Conservation (phyloP, 2,329 filamentous ascomycete species). For the Zasmidium angulare region DNA sequence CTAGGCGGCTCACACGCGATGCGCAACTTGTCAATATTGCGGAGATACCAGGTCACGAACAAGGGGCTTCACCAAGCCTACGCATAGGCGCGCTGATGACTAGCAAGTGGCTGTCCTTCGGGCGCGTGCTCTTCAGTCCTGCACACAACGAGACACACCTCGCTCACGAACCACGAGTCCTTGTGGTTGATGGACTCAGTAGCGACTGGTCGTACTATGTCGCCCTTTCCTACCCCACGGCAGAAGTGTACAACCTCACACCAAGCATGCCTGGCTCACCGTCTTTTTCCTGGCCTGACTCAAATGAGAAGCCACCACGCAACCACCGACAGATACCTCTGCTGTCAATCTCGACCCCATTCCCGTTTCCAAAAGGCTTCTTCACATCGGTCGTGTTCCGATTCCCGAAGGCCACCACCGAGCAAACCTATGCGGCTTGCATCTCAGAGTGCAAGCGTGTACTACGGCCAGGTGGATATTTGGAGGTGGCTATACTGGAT, state of each 20-base stretch:
- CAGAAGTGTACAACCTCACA: conserved; percentile 72
- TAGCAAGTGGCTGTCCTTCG: conserved; percentile 84
- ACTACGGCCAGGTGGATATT: conserved; percentile 71
- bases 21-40: conserved; percentile 56
- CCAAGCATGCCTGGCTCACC: conserved; percentile 27
- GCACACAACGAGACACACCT: conserved; percentile 68
- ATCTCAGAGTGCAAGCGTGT: conserved; percentile 75
- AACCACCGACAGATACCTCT: conserved; percentile 78
- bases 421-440: conserved; percentile 67
- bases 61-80: conserved; percentile 47
- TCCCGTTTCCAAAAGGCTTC: conserved; percentile 74
- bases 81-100: conserved; percentile 79
- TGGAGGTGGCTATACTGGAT: conserved; percentile 78
- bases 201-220: conserved; percentile 89
- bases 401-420: conserved; percentile 69
- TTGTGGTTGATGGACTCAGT: conserved; percentile 81
- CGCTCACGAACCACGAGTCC: conserved; percentile 61
- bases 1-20: conserved; percentile 45
- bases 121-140: conserved; percentile 78
- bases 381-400: conserved; percentile 76
- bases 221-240: conserved; percentile 73
- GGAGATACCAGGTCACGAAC: conserved; percentile 34
- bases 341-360: conserved; percentile 60
- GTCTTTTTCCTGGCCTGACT: conserved; percentile 21
- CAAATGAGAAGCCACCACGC: conserved; percentile 34